Evolutionary conservation across 1,139 yeast species (phyloP), one percentile per base, ranked within the genome.

Genomic region (Debaryomyces sp.): DNA sequence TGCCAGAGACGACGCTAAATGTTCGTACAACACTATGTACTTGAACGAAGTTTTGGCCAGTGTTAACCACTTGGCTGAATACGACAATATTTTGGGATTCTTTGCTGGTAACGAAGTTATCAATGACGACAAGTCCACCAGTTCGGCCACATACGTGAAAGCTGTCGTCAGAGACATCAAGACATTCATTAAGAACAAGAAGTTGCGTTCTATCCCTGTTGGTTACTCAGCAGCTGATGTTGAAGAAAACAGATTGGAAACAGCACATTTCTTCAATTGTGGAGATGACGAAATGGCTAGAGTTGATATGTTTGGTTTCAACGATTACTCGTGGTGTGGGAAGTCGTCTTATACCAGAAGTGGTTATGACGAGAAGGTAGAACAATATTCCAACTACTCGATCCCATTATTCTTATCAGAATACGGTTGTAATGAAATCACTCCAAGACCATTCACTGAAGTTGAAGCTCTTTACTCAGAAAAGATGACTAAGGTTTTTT

Each of bases 71-170:
- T 82, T 90, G 76, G 82, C 89, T 48, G 63, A 75, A 49, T 90
- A 87, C 69, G 77, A 85, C 62, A 90, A 90, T 71, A 84, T 89
- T 32, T 76, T 90, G 50, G 97, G 96, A 12, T 89, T 87, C 74
- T 89, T 89, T 60, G 96, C 96, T 44, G 97, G 91, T 58, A 90
- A 90, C 66, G 97, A 90, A 73, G 96, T 90, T 52, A 84, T 89
- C 66, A 87, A 90, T 67, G 87, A 85, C 65, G 75, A 73, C 17
- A 60, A 62, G 35, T 57, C 75, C 35, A 92, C 91, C 58, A 85
- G 77, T 44, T 74, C 84, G 36, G 85, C 86, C 18, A 74, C 84
- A 37, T 79, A 79, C 54, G 82, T 82, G 54, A 81, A 81, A 65
- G 86, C 87, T 2, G 83, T 79, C 15, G 81, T 81, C 42, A 75